A percentile compares a stretch with the other conserved stretches of the same genome.
These are phyloP conservation scores for Sextonia rubra DNA, from an alignment of 164 flowering plant genomes.

Conservation along the genomic window DNA sequence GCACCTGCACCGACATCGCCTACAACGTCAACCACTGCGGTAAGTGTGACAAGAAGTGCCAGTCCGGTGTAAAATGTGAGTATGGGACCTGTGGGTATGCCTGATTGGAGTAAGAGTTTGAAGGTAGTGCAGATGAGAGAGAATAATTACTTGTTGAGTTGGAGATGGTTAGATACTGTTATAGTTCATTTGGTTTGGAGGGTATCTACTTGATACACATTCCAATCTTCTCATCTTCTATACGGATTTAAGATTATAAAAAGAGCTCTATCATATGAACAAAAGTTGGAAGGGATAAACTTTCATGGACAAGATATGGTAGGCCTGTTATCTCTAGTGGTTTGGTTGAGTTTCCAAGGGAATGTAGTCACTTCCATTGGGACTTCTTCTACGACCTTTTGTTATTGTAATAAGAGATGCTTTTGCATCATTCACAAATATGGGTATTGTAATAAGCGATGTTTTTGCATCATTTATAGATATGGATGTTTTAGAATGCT, in stretches of 20 bases:
- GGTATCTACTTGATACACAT: background rate
- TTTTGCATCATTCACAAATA: background rate
- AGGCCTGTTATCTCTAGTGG: too few relatives aligned
- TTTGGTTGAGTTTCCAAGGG: too few relatives aligned
- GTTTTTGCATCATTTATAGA: background rate
- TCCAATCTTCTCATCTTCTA: background rate
- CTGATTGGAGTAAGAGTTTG: conserved; percentile 7
- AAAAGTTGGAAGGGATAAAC: too few relatives aligned
- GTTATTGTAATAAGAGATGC: background rate
- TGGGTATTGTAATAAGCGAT: background rate
- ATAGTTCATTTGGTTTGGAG: background rate
- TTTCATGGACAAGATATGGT: too few relatives aligned
- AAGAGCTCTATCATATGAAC: background rate
- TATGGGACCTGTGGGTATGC: conserved; percentile 57
- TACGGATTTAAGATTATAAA: background rate
- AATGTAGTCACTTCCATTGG: too few relatives aligned
- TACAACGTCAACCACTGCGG: conserved; percentile 43
- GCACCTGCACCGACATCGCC: conserved; percentile 28
- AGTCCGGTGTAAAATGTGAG: conserved; percentile 36
- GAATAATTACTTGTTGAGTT: background rate
- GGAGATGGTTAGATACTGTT: conserved; percentile 3
- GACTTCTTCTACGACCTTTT: too few relatives aligned
- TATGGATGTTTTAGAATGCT: background rate
- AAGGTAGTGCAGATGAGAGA: background rate
- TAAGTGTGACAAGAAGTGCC: conserved; percentile 43